Conservation (phyloP, 805 yeast genomes). For the Ogataea paraovalis region DNA sequence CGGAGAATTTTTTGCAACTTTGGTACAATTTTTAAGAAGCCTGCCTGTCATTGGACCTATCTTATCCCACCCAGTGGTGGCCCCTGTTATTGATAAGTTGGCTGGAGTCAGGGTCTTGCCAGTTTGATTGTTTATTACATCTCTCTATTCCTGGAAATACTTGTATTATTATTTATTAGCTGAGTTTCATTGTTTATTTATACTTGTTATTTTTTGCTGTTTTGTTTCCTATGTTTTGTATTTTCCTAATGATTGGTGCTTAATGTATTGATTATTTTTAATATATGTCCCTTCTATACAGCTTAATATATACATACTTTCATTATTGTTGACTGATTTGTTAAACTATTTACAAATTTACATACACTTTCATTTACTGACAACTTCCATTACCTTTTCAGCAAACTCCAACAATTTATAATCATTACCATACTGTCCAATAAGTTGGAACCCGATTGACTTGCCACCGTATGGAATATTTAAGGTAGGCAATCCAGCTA, state of each 20-base stretch:
- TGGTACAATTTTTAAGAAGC: conserved; percentile 80
- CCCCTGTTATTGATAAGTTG: conserved; percentile 64
- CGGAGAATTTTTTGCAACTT: conserved; percentile 88
- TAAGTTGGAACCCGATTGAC: conserved; percentile 69
- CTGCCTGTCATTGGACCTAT: conserved; percentile 85
- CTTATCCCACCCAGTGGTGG: conserved; percentile 73
- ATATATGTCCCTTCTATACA: background rate
- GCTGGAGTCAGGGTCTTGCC: conserved; percentile 71
- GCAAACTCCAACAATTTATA: conserved; percentile 44
- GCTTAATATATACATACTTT: background rate
- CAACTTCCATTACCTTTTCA: conserved; percentile 9
- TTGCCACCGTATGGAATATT: conserved; percentile 58
- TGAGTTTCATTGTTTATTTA: background rate
- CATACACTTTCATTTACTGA: background rate
- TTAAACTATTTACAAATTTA: no score
- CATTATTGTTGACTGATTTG: background rate
- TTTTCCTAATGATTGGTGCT: background rate
- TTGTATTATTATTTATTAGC: conserved; percentile 10
- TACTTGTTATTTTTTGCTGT: background rate
- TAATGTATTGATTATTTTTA: background rate
- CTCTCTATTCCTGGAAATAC: background rate
- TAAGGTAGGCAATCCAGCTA: conserved; percentile 88
- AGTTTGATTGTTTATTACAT: conserved; percentile 32
- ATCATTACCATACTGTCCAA: conserved; percentile 88
- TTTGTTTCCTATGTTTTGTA: background rate